Evolutionary conservation across 306 rosid species (phyloP), one percentile per base, ranked within the genome.

Genomic region (Hippophae gyantsensis): DNA sequence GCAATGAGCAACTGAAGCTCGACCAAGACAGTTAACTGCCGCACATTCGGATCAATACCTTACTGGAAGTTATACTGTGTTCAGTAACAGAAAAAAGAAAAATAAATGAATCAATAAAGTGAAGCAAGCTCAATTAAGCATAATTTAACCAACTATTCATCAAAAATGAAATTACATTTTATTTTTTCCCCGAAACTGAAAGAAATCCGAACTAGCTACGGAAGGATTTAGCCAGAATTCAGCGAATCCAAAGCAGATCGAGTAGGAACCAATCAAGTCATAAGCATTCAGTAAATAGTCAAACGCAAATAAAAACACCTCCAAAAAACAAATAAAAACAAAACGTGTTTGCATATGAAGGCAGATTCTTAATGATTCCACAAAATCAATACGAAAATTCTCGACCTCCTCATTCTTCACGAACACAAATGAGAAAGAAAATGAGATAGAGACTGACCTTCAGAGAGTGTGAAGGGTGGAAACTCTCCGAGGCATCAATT

Each of bases 371-470:
- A 18, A 13, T 7, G 23, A 56, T 40, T 2, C 14, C 13, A 61
- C 23, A 25, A 18, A 74, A 12, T 10, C 43, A 45, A 42, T 2
- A 40, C 8, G 9, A 9, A 13, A 69, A 56, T 38, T 13, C 18
- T 43, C 18, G 42, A 54, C 60, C 68, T 63, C 43, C 12, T 51
- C 65, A 60, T 58, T 60, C 64, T 72, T 18, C 47, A 57, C 2
- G 18, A 66, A 58, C 57, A 65, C 56, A 74, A 66, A 54, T 60
- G 25, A 68, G 45, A 71, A 5, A 23, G 48, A 67, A 59, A 69
- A 58, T 73, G 62, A 57, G 48, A 57, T n/a, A 11, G 43, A 3
- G 26, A 51, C 67, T 48, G 62, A 89, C 90, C 94, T 82, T 70
- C 66, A 58, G 73, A 72, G 82, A 76, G 44, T 54, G 73, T 64